These are phyloP conservation scores for Fagopyrum esculentum DNA, from an alignment of 148 eudicot species.

Conservation along the genomic window DNA sequence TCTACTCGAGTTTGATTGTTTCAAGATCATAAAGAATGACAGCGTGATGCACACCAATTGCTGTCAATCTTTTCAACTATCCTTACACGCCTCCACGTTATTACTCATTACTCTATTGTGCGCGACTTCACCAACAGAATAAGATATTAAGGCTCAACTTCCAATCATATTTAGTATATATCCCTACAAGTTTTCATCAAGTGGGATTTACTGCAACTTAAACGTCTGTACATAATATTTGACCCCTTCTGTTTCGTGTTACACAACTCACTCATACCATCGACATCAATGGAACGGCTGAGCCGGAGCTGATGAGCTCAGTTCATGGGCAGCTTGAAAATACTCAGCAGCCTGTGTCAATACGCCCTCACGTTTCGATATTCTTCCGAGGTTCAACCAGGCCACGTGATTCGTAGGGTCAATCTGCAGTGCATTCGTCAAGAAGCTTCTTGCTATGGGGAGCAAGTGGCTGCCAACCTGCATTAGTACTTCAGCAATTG, in stretches of 20 bases:
- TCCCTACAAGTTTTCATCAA: neutral
- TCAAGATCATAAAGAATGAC: neutral
- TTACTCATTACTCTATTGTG: neutral
- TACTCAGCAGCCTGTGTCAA: constrained; percentile 71
- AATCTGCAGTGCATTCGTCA: constrained; percentile 66
- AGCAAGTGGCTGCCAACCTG: constrained; percentile 34
- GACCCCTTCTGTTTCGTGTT: neutral
- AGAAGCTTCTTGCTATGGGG: constrained; percentile 65
- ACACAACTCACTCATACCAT: neutral
- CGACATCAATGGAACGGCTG: constrained; percentile 22
- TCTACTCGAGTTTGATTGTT: neutral
- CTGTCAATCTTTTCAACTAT: neutral
- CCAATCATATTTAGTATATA: constrained; percentile 2
- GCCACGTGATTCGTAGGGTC: constrained; percentile 72
- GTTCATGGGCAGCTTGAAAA: constrained; percentile 90
- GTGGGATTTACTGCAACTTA: neutral
- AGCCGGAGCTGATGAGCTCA: constrained; percentile 70
- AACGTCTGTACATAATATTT: neutral
- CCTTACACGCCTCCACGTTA: constrained; percentile 6
- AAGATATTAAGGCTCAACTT: neutral
- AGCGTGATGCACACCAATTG: neutral
- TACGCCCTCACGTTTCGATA: constrained; percentile 69
- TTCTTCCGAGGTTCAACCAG: constrained; percentile 70
- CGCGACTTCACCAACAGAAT: neutral
- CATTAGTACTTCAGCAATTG: constrained; percentile 49